These are phyloP conservation scores for Exophiala dermatitidis DNA, from an alignment of 2,329 filamentous ascomycete genomes.

Conservation along the genomic window DNA sequence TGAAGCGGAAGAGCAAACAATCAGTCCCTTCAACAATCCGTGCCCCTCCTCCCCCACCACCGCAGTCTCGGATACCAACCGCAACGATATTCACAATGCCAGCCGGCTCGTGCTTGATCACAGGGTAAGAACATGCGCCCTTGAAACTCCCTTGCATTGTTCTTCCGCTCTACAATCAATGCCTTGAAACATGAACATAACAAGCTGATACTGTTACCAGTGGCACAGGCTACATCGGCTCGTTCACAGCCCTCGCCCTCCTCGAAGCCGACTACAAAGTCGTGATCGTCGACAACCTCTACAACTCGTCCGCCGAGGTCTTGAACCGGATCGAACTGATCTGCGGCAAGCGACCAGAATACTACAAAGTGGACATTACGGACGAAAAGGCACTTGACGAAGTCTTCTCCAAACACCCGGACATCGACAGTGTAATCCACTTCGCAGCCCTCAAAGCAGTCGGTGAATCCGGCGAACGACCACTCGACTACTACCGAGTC, in stretches of 20 bases:
- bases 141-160: too few species aligned
- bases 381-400: slow-evolving; percentile 74
- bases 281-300: slow-evolving; percentile 90
- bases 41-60: too few species aligned
- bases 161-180: too few species aligned
- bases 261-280: slow-evolving; percentile 94
- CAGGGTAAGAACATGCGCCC: slow-evolving; percentile 51
- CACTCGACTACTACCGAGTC: slow-evolving; percentile 94
- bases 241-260: slow-evolving; percentile 86
- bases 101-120: slow-evolving; percentile 81
- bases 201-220: slow-evolving; percentile 43
- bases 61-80: slow-evolving; percentile 15
- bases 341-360: slow-evolving; percentile 75
- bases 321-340: slow-evolving; percentile 94
- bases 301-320: slow-evolving; percentile 90
- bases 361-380: slow-evolving; percentile 82
- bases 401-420: slow-evolving; percentile 80
- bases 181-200: too few species aligned
- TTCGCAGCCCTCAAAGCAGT: slow-evolving; percentile 98
- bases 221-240: slow-evolving; percentile 98
- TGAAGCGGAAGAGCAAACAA: background rate
- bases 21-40: background rate
- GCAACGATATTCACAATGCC: slow-evolving; percentile 49
- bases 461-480: slow-evolving; percentile 87
- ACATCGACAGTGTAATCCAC: slow-evolving; percentile 97